A percentile compares a stretch with the other conserved stretches of the same genome.
Evolutionary conservation across 1,139 yeast genomes (phyloP).

Genomic region (Diutina neorugosa): DNA sequence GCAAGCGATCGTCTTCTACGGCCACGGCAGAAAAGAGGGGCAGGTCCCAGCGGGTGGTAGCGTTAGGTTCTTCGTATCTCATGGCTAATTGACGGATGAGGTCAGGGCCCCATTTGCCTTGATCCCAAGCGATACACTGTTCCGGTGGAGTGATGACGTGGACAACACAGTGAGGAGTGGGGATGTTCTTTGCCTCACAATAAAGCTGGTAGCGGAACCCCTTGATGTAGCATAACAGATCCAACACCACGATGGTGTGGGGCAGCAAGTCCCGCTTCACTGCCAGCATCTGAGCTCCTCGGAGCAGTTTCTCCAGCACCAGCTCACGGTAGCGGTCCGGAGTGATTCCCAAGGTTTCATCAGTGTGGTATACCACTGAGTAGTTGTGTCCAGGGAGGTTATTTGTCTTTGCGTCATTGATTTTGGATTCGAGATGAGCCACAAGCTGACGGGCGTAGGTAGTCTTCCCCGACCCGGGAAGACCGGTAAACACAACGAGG

Average conservation of each 20-base stretch:
- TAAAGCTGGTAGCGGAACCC: slow-evolving; percentile 91
- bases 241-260: slow-evolving; percentile 66
- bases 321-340: slow-evolving; percentile 62
- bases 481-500: slow-evolving; percentile 69
- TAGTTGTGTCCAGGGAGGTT: slow-evolving; percentile 39
- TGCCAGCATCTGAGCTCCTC: slow-evolving; percentile 82
- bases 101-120: slow-evolving; percentile 61
- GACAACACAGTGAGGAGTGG: slow-evolving; percentile 74
- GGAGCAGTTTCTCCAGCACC: slow-evolving; percentile 60
- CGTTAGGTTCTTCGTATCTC: slow-evolving; percentile 91
- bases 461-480: slow-evolving; percentile 78
- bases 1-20: slow-evolving; percentile 41
- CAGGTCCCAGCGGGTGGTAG: slow-evolving; percentile 83
- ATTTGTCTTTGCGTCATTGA: slow-evolving; percentile 22
- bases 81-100: slow-evolving; percentile 59
- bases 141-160: slow-evolving; percentile 64
- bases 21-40: slow-evolving; percentile 69
- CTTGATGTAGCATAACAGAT: slow-evolving; percentile 80
- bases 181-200: slow-evolving; percentile 81
- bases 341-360: slow-evolving; percentile 62
- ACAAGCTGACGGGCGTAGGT: slow-evolving; percentile 53
- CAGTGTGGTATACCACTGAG: slow-evolving; percentile 60
- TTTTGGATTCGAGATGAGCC: slow-evolving; percentile 33
- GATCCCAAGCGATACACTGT: slow-evolving; percentile 54
- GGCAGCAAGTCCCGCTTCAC: slow-evolving; percentile 71